Evolutionary conservation across 768 basidiomycete species (phyloP).

Genomic region (Pleurotus tuoliensis): DNA sequence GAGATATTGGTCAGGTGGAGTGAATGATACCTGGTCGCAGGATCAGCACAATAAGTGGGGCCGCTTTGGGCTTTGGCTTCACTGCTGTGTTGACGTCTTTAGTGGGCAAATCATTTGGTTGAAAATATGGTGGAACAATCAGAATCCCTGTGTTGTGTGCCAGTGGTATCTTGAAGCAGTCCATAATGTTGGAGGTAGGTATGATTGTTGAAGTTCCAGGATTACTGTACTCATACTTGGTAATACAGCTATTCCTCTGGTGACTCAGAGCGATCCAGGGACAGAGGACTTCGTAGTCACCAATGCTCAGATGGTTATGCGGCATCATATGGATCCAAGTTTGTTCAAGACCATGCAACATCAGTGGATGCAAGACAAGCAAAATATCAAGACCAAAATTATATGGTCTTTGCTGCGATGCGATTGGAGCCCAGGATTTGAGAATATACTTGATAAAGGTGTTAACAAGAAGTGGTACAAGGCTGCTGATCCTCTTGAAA

Average conservation of each 20-base stretch:
- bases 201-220: background rate
- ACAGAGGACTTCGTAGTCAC: slow-evolving; percentile 40
- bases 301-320: slow-evolving; percentile 34
- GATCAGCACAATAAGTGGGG: too few species aligned
- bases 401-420: slow-evolving; percentile 29
- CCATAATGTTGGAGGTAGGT: slow-evolving; percentile 14
- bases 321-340: slow-evolving; percentile 28
- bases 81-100: too few species aligned
- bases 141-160: slow-evolving; percentile 25
- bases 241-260: slow-evolving; percentile 23
- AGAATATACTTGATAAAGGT: slow-evolving; percentile 27
- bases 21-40: too few species aligned
- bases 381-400: slow-evolving; percentile 34
- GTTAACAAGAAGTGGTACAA: slow-evolving; percentile 26
- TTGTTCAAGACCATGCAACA: slow-evolving; percentile 29
- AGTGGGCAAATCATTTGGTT: too few species aligned
- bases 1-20: too few species aligned
- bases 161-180: slow-evolving; percentile 30
- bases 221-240: background rate
- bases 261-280: slow-evolving; percentile 42
- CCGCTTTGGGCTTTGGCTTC: too few species aligned
- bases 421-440: slow-evolving; percentile 30
- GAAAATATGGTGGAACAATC: too few species aligned
- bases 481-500: slow-evolving; percentile 17
- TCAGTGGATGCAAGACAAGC: slow-evolving; percentile 21